Conservation (phyloP, 2,329 filamentous ascomycete genomes). For the Alternaria panax region DNA sequence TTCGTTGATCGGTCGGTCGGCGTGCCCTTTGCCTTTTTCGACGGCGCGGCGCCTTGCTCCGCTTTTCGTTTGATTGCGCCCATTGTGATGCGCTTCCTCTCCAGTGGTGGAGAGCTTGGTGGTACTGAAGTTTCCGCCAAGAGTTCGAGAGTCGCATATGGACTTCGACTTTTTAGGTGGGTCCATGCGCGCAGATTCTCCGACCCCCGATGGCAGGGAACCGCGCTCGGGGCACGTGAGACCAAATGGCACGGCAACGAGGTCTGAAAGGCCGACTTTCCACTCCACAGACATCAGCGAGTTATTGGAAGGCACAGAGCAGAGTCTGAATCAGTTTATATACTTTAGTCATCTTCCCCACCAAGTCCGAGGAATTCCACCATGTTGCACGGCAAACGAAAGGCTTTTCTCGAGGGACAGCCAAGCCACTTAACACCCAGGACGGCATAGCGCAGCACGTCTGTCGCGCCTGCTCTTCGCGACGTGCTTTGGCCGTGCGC, state of each 20-base stretch:
- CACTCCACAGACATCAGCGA: neutral
- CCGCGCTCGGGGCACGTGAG: slow-evolving; percentile 9
- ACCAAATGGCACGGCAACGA: slow-evolving; percentile 2
- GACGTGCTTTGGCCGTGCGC: slow-evolving; percentile 16
- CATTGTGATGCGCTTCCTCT: slow-evolving; percentile 42
- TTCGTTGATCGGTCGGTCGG: slow-evolving; percentile 45
- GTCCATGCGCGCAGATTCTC: slow-evolving; percentile 17
- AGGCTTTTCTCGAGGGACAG: neutral
- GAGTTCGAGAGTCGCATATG: slow-evolving; percentile 20
- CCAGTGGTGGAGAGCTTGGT: slow-evolving; percentile 4
- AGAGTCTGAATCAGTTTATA: no score
- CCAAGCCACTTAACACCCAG: slow-evolving; percentile 8
- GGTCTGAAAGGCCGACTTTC: neutral
- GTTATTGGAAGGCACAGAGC: neutral
- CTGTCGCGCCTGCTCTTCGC: slow-evolving; percentile 21
- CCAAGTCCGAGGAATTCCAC: neutral
- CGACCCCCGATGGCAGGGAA: slow-evolving; percentile 13
- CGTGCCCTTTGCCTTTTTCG: slow-evolving; percentile 42
- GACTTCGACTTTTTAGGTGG: slow-evolving; percentile 19
- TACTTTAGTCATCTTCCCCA: no score
- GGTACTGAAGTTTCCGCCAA: slow-evolving; percentile 28
- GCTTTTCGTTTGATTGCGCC: slow-evolving; percentile 57
- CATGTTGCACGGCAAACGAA: neutral
- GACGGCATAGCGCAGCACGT: slow-evolving; percentile 14
- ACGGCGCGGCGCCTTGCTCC: slow-evolving; percentile 40